A percentile compares a stretch with the other conserved stretches of the same genome.
Conservation (phyloP, 306 rosid genomes). For the Psophocarpus tetragonolobus region DNA sequence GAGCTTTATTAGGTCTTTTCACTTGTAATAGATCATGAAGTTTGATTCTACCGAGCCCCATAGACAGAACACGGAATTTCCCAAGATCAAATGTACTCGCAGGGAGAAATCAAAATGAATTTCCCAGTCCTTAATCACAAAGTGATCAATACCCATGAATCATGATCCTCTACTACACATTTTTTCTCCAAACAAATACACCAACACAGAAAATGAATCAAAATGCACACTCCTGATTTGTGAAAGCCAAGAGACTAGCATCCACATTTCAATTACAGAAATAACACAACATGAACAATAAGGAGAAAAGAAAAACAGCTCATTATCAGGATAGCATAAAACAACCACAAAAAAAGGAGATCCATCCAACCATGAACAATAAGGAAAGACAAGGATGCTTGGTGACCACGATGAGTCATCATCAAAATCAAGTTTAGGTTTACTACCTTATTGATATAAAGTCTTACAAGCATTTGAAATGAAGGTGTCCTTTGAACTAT, state of each 20-base stretch:
- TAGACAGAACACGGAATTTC: not conserved
- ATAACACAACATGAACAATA: not conserved
- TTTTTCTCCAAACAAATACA: not conserved
- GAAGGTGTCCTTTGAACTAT: not conserved
- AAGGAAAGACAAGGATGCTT: not conserved
- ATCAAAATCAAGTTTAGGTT: no score
- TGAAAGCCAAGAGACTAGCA: not conserved
- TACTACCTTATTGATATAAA: not conserved
- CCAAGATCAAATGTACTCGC: not conserved
- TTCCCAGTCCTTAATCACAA: not conserved
- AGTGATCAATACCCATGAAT: not conserved
- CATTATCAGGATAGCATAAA: not conserved
- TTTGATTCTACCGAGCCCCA: not conserved
- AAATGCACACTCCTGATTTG: not conserved
- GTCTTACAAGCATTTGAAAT: conserved; percentile 17
- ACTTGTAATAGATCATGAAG: not conserved
- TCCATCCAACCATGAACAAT: not conserved
- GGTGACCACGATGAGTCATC: not conserved
- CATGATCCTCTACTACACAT: not conserved
- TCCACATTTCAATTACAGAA: not conserved
- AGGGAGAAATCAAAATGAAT: conserved; percentile 20
- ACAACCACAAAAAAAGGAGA: not conserved
- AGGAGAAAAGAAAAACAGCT: not conserved
- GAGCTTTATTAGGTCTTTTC: not conserved
- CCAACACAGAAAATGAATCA: not conserved